A percentile compares a stretch with the other conserved stretches of the same genome.
phyloP scores from a whole-genome alignment of 108 stramenopile species.

The Aurantiochytrium sp. region DNA sequence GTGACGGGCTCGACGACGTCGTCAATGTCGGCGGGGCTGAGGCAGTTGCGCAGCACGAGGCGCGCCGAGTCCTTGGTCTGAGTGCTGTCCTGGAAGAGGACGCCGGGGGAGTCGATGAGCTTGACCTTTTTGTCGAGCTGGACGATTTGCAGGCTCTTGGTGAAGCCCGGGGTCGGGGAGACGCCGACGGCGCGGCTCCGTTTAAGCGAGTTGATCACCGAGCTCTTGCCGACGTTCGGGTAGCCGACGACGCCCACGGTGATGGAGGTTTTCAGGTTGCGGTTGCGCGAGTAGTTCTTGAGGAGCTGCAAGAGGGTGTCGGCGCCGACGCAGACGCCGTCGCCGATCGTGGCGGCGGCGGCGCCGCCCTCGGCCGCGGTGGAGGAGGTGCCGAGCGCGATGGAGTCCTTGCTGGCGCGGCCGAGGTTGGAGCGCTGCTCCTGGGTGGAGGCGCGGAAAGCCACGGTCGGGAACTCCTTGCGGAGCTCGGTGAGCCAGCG shows the following conservation, averaged over 20 bases:
- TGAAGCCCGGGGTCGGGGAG: conserved; percentile 89
- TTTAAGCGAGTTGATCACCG: conserved; percentile 90
- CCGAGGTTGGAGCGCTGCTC: conserved; percentile 40
- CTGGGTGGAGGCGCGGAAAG: conserved; percentile 83
- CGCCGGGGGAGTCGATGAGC: conserved; percentile 95
- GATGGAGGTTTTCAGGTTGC: conserved; percentile 75
- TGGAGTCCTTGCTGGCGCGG: conserved; percentile 52
- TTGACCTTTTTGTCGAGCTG: conserved; percentile 87
- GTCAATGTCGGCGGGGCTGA: conserved; percentile 82
- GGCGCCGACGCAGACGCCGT: conserved; percentile 73
- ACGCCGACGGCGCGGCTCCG: conserved; percentile 85
- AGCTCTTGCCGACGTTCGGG: conserved; percentile 90
- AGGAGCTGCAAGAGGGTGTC: conserved; percentile 86
- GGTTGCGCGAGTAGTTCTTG: conserved; percentile 94
- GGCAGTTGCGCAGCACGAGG: conserved; percentile 79
- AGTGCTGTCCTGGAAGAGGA: conserved; percentile 76
- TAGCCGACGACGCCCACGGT: conserved; percentile 74
- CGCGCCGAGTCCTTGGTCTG: conserved; percentile 57
- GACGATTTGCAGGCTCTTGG: conserved; percentile 91
- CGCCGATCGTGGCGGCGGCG: not conserved
- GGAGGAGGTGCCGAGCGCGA: not conserved
- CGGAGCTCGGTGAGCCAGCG: conserved; percentile 84
- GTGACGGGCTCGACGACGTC: conserved; percentile 85
- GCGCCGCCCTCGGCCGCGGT: not conserved
- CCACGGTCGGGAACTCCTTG: conserved; percentile 71